Evolutionary conservation across 208 protist genomes (phyloP).

Genomic region (Leishmania tarentolae): DNA sequence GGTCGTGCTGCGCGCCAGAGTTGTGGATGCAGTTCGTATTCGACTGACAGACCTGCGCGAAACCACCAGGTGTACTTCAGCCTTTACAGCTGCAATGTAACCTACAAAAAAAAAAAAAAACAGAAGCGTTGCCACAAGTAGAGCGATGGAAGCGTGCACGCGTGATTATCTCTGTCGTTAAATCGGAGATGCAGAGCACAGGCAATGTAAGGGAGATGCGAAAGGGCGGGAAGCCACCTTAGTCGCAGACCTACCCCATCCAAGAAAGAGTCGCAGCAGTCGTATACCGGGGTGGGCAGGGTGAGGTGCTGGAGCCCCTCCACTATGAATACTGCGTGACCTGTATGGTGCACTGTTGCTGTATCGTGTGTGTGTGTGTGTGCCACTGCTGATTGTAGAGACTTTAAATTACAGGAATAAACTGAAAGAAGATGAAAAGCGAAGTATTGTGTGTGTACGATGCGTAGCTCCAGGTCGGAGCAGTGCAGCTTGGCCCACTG

Average conservation of each 20-base stretch:
- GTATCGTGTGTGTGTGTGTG: not conserved
- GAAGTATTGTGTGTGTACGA: not conserved
- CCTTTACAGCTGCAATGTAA: not conserved
- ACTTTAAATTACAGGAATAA: not conserved
- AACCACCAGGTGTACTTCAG: not conserved
- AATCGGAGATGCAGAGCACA: not conserved
- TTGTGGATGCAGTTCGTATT: not conserved
- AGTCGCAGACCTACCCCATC: too few relatives aligned
- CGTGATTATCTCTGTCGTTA: not conserved
- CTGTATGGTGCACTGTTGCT: not conserved
- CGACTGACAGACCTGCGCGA: not conserved
- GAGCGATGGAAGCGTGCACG: not conserved
- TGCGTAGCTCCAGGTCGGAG: not conserved
- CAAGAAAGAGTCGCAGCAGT: not conserved
- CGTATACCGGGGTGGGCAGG: not conserved
- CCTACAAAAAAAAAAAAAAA: not conserved
- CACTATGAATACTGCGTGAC: not conserved
- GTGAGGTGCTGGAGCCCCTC: not conserved
- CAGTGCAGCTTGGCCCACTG: not conserved
- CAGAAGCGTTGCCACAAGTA: not conserved
- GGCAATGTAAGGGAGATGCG: not conserved
- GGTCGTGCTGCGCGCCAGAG: not conserved
- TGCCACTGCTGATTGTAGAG: not conserved
- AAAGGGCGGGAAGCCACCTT: not conserved
- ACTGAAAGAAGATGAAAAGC: not conserved